Evolutionary conservation across 768 basidiomycete genomes (phyloP), one percentile per base, ranked within the genome.

Genomic region (Agrocybe chaxingu): DNA sequence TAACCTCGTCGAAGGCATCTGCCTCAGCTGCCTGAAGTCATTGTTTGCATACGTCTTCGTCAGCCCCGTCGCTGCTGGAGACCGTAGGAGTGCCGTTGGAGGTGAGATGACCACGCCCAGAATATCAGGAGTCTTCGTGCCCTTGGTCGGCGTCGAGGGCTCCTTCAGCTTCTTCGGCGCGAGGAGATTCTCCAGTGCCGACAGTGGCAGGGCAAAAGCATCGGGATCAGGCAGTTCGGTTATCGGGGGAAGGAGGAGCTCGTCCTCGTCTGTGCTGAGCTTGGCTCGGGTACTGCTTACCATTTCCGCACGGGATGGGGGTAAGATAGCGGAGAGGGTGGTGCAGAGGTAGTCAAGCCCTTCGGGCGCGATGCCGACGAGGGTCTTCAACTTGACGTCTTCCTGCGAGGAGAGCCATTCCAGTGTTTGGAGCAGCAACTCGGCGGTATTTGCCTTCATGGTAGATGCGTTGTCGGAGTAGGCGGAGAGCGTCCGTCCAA

Each of bases 11-110:
- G 81, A 78, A 31, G 87, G 78, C 37, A 73, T 69, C 64, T 85
- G 83, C 43, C 90, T 73, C 56, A 90, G 70, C 61, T 87, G 80
- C 47, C 91, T 76, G 58, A 93, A 93, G 64, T 92, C 90, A 57
- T 93, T 91, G 62, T 80, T 86, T 16, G 63, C 65, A 56, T 93
- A 93, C 53, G 79, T 91, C 69, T 92, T 93, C 8, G 91, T 92
- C 24, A 93, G 74, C 12, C 87, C 87, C 0, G 86, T 87, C 18
- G 83, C 80, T 0, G 82, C 83, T 0, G 87, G 85, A 0, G 85
- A 86, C 35, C 88, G 76, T 43, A 89, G 70, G 18, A 90, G 57
- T 5, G 87, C 80, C 7, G 81, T 79, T 3, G 87, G 84, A 3
- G 87, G 88, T 2, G 87, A 89, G 18, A 87, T 76, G 4, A 85